Percentiles rank a stretch among this genome's conserved stretches.
phyloP scores from a whole-genome alignment of 441 rosid genomes.

The Manihot esculenta region DNA sequence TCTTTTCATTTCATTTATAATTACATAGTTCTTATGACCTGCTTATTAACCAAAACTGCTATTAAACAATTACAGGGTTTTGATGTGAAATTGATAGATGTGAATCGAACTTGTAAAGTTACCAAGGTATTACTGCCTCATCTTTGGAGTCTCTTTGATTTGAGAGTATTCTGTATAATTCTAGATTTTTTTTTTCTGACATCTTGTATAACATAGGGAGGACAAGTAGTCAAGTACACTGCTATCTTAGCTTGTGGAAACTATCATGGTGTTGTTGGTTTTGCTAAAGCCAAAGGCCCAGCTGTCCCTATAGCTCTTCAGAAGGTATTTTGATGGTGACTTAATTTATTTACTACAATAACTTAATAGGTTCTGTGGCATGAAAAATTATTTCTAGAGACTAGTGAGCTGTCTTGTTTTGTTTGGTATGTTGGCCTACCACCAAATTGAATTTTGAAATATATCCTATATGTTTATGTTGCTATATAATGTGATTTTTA shows the following conservation, averaged over 20 bases:
- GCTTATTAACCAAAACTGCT: constrained; percentile 14
- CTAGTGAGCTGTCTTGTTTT: background rate
- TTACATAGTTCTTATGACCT: constrained; percentile 8
- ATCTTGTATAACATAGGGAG: constrained; percentile 51
- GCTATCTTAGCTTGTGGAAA: constrained; percentile 90
- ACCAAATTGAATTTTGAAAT: constrained; percentile 4
- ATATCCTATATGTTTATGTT: background rate
- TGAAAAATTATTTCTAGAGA: background rate
- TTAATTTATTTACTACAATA: background rate
- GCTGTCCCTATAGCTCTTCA: constrained; percentile 74
- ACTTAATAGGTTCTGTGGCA: background rate
- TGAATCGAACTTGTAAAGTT: constrained; percentile 87
- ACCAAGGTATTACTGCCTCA: constrained; percentile 62
- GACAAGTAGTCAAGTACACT: constrained; percentile 75
- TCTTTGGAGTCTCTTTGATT: constrained; percentile 15
- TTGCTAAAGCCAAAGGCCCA: constrained; percentile 85
- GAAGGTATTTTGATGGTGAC: constrained; percentile 49
- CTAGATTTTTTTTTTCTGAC: background rate
- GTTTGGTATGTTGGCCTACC: background rate
- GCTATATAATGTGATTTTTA: background rate
- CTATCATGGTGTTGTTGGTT: constrained; percentile 85
- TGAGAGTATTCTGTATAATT: constrained; percentile 7
- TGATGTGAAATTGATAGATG: constrained; percentile 77
- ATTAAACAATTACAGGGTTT: constrained; percentile 61
- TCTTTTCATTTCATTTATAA: background rate